Evolutionary conservation across 1,284 basidiomycete genomes (phyloP).

Genomic region (Cutaneotrichosporon dermatis): DNA sequence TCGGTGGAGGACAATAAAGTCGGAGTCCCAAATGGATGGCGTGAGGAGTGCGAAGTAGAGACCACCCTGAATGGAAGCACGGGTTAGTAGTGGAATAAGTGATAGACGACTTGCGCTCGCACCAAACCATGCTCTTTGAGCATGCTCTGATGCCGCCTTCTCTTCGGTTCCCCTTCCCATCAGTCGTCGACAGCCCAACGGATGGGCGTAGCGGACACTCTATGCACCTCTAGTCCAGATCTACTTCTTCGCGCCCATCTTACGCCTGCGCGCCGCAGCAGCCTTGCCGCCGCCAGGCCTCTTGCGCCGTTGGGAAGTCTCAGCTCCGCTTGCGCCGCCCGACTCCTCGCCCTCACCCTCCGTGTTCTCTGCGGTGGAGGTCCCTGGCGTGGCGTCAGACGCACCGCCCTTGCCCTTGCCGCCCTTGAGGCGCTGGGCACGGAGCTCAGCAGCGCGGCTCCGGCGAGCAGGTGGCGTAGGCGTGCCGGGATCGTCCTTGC

Average conservation of each 20-base stretch:
- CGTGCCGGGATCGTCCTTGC: background rate
- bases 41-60: too few species aligned
- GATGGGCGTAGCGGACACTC: background rate
- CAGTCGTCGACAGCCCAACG: too few species aligned
- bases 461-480: constrained; percentile 2
- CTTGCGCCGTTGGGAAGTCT: constrained; percentile 26
- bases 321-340: background rate
- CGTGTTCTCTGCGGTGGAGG: background rate
- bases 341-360: background rate
- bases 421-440: constrained; percentile 7
- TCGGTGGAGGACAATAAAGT: too few species aligned
- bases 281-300: constrained; percentile 37
- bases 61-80: too few species aligned
- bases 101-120: too few species aligned
- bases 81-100: too few species aligned
- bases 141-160: too few species aligned
- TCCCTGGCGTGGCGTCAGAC: background rate
- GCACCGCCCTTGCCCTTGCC: background rate
- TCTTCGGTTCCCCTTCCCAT: too few species aligned
- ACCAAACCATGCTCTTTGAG: too few species aligned
- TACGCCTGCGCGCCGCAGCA: constrained; percentile 39
- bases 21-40: too few species aligned
- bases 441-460: constrained; percentile 22
- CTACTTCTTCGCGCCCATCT: constrained; percentile 42
- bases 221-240: background rate